Evolutionary conservation across 345 rosid genomes (phyloP).

Genomic region (Passiflora organensis): DNA sequence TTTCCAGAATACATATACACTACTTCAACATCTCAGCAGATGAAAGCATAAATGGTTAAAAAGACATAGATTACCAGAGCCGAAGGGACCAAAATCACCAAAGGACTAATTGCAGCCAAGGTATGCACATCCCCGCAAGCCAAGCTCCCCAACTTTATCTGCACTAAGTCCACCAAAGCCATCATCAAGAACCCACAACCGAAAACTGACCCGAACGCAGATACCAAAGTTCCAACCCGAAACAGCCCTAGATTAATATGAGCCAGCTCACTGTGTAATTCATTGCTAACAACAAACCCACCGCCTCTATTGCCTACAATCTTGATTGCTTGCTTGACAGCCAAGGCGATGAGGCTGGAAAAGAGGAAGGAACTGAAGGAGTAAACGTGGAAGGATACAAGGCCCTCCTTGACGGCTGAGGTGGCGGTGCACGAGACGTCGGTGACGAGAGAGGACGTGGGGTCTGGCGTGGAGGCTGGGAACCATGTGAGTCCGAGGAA

Average conservation of each 20-base stretch:
- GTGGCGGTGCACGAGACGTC: constrained; percentile 36
- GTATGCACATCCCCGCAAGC: constrained; percentile 47
- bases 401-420: constrained; percentile 34
- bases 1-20: too few relatives aligned
- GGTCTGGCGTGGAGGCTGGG: constrained; percentile 26
- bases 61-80: constrained; percentile 51
- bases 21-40: constrained; percentile 26
- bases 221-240: constrained; percentile 49
- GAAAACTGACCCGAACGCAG: constrained; percentile 59
- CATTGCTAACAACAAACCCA: not conserved
- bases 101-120: constrained; percentile 57
- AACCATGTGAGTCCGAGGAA: constrained; percentile 67
- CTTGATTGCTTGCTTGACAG: constrained; percentile 61
- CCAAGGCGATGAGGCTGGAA: constrained; percentile 74
- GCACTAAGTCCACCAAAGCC: constrained; percentile 70
- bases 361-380: constrained; percentile 76
- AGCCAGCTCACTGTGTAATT: constrained; percentile 12
- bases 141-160: constrained; percentile 72
- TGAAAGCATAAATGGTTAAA: constrained; percentile 57
- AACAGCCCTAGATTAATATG: constrained; percentile 45
- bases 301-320: not conserved
- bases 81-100: constrained; percentile 62
- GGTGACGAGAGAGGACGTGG: constrained; percentile 21
- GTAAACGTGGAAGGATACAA: constrained; percentile 70
- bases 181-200: constrained; percentile 76